Conservation (phyloP, 164 flowering plant species). For the Macadamia integrifolia region DNA sequence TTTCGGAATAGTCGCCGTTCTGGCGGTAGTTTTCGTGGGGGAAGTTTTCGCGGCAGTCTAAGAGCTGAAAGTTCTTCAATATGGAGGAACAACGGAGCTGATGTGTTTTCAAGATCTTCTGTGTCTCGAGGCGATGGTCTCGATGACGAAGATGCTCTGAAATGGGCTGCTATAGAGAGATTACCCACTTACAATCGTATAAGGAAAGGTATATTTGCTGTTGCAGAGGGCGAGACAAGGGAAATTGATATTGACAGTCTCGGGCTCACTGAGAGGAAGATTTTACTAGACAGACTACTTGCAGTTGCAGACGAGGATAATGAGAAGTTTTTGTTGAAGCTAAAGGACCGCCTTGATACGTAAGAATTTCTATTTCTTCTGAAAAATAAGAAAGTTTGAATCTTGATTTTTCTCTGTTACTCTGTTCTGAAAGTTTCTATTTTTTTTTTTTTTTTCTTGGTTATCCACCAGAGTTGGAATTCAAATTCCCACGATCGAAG, state of each 20-base stretch:
- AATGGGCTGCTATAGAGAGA: conserved; percentile 75
- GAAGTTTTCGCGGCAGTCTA: too few species aligned
- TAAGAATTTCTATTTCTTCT: conserved; percentile 6
- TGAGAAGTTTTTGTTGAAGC: conserved; percentile 65
- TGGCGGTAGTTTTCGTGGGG: too few species aligned
- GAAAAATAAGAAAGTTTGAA: too few species aligned
- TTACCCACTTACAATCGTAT: conserved; percentile 66
- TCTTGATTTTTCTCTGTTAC: too few species aligned
- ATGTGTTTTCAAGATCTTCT: conserved; percentile 45
- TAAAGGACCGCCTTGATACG: conserved; percentile 61
- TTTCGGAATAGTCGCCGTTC: too few species aligned
- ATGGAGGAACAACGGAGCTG: conserved; percentile 3
- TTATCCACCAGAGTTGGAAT: conserved; percentile 9
- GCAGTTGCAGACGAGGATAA: conserved; percentile 62
- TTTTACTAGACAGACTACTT: conserved; percentile 52
- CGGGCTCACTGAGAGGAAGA: conserved; percentile 44
- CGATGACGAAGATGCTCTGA: conserved; percentile 67
- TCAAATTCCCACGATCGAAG: conserved; percentile 13
- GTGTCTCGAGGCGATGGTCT: conserved; percentile 31
- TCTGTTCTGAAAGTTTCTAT: too few species aligned
- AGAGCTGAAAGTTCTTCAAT: too few species aligned
- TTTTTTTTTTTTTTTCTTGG: neutral
- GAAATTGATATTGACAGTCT: conserved; percentile 54
- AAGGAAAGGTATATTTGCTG: conserved; percentile 54
- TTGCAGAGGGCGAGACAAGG: conserved; percentile 26